Evolutionary conservation across 2,329 filamentous ascomycete species (phyloP).

Genomic region (Clarireedia paspali): DNA sequence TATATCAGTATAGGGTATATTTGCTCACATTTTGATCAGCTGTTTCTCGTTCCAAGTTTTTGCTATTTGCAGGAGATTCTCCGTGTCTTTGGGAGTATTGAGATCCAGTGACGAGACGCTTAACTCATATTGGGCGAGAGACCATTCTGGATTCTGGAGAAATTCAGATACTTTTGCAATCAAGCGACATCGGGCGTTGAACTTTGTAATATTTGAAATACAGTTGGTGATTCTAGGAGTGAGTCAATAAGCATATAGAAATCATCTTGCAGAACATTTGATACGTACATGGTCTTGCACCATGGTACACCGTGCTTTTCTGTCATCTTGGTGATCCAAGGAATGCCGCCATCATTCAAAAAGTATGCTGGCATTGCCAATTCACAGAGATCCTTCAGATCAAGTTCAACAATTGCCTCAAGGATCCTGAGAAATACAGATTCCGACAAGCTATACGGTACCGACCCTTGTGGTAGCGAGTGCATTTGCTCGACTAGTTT

Average conservation of each 20-base stretch:
- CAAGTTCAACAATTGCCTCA: background rate
- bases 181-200: background rate
- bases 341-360: background rate
- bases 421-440: background rate
- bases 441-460: background rate
- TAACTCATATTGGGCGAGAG: background rate
- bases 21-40: background rate
- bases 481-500: background rate
- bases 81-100: background rate
- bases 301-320: background rate
- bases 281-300: background rate
- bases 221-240: background rate
- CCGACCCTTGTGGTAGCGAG: background rate
- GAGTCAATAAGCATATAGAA: background rate
- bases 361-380: background rate
- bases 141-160: background rate
- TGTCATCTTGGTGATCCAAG: background rate
- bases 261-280: background rate
- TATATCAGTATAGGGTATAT: background rate
- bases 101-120: background rate
- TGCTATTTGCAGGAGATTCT: background rate
- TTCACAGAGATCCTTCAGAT: background rate
- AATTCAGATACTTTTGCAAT: background rate
- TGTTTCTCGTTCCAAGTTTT: background rate
- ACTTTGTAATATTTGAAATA: background rate